A percentile compares a stretch with the other conserved stretches of the same genome.
Evolutionary conservation across 345 rosid genomes (phyloP).

Genomic region (Crucihimalaya himalaica): DNA sequence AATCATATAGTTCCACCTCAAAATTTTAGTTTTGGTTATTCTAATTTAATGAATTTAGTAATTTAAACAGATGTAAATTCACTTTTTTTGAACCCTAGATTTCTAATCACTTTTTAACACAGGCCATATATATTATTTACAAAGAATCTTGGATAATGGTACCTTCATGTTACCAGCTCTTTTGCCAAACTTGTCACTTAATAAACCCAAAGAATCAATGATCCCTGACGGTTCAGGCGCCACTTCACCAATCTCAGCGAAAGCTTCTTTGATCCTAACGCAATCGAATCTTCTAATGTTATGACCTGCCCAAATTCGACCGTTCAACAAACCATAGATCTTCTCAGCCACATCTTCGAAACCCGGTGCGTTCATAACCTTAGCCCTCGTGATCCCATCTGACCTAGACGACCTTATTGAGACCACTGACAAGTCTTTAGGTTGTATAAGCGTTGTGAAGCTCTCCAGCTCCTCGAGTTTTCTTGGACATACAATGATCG

Average conservation of each 20-base stretch:
- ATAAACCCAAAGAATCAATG: constrained; percentile 79
- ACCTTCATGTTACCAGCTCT: constrained; percentile 98
- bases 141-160: constrained; percentile 5
- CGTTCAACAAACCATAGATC: constrained; percentile 62
- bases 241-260: constrained; percentile 56
- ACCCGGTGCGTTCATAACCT: constrained; percentile 62
- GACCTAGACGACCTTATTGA: constrained; percentile 55
- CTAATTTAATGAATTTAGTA: no score
- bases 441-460: constrained; percentile 71
- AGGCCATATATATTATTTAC: neutral
- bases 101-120: neutral
- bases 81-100: neutral
- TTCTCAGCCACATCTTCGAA: constrained; percentile 73
- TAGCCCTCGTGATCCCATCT: constrained; percentile 72
- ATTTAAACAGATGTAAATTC: no score
- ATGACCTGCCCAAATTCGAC: constrained; percentile 94
- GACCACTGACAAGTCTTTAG: constrained; percentile 60
- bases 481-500: constrained; percentile 71
- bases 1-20: no score
- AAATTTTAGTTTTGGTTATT: no score
- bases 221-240: constrained; percentile 71
- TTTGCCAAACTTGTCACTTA: constrained; percentile 70
- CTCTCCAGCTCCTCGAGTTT: constrained; percentile 70
- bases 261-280: constrained; percentile 77
- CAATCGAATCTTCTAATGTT: constrained; percentile 87